Conservation (phyloP, 2,329 filamentous ascomycete genomes). For the Aspergillus quadricinctus region DNA sequence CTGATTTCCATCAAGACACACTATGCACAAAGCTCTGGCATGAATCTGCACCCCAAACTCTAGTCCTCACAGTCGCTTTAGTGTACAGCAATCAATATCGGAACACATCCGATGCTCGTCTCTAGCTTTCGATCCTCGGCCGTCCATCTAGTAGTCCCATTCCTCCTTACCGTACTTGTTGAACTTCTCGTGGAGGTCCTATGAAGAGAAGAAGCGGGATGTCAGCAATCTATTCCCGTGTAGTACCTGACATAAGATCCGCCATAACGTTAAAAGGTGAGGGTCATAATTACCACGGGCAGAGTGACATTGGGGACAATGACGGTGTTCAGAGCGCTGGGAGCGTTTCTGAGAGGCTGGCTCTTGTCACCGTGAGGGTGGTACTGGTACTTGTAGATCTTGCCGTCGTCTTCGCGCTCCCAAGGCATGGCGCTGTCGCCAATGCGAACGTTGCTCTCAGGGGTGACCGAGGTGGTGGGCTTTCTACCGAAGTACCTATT, state of each 20-base stretch:
- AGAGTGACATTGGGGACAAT: slow-evolving; percentile 90
- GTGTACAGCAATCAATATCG: slow-evolving; percentile 28
- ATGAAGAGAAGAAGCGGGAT: slow-evolving; percentile 4
- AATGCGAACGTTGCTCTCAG: slow-evolving; percentile 72
- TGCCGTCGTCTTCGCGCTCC: slow-evolving; percentile 67
- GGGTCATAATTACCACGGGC: slow-evolving; percentile 63
- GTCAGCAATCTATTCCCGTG: slow-evolving; percentile 5
- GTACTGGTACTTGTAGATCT: slow-evolving; percentile 69
- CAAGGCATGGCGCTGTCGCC: slow-evolving; percentile 81
- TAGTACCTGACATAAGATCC: background rate
- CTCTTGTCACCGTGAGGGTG: slow-evolving; percentile 78
- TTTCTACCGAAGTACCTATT: slow-evolving; percentile 63
- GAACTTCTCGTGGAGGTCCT: slow-evolving; percentile 92
- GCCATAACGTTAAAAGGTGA: background rate
- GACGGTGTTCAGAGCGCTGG: slow-evolving; percentile 91
- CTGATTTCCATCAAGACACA: slow-evolving; percentile 28
- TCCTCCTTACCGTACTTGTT: slow-evolving; percentile 99
- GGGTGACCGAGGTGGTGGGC: slow-evolving; percentile 82
- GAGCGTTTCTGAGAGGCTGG: slow-evolving; percentile 77
- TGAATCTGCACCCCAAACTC: slow-evolving; percentile 18
- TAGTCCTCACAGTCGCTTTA: slow-evolving; percentile 25
- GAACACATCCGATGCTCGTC: slow-evolving; percentile 10
- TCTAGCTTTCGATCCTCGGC: slow-evolving; percentile 8
- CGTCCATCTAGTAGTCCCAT: slow-evolving; percentile 45
- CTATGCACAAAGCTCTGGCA: slow-evolving; percentile 32